These are phyloP conservation scores for Mycena sp. DNA, from an alignment of 1,284 basidiomycete genomes.

Conservation along the genomic window DNA sequence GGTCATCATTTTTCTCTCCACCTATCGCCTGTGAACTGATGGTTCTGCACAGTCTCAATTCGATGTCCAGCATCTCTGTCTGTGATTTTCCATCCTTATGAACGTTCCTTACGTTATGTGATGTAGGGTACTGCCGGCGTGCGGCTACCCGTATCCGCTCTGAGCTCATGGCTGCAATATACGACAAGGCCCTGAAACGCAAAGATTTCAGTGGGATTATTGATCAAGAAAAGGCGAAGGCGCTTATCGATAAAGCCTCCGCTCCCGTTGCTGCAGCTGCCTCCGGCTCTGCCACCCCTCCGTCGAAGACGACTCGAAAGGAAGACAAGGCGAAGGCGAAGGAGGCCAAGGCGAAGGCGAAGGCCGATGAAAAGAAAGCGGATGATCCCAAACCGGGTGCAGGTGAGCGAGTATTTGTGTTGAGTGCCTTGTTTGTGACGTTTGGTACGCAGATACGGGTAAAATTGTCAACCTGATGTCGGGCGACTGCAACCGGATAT, in stretches of 20 bases:
- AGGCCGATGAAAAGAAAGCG: constrained; percentile 1
- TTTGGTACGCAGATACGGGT: constrained; percentile 53
- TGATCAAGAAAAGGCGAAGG: constrained; percentile 30
- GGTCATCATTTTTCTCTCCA: neutral
- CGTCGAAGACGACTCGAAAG: neutral
- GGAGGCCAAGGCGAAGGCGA: neutral
- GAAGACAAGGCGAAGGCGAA: neutral
- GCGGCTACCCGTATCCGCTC: constrained; percentile 73
- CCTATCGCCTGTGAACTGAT: neutral
- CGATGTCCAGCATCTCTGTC: constrained; percentile 18
- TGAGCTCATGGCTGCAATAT: constrained; percentile 85
- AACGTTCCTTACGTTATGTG: neutral
- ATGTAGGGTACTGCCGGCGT: constrained; percentile 68
- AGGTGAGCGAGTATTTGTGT: neutral
- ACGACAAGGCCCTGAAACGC: constrained; percentile 89
- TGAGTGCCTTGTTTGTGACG: too few species aligned
- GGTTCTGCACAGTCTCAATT: neutral
- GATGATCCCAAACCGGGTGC: constrained; percentile 3
- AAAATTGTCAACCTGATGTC: constrained; percentile 86
- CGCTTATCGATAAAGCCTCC: neutral
- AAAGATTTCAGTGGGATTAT: constrained; percentile 86
- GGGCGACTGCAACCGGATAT: constrained; percentile 54
- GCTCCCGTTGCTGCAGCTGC: too few species aligned
- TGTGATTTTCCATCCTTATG: constrained; percentile 39
- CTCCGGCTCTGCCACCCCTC: too few species aligned